Evolutionary conservation across 2,329 filamentous ascomycete genomes (phyloP), one percentile per base, ranked within the genome.

Genomic region (Phaeophleospora eucalypticola): DNA sequence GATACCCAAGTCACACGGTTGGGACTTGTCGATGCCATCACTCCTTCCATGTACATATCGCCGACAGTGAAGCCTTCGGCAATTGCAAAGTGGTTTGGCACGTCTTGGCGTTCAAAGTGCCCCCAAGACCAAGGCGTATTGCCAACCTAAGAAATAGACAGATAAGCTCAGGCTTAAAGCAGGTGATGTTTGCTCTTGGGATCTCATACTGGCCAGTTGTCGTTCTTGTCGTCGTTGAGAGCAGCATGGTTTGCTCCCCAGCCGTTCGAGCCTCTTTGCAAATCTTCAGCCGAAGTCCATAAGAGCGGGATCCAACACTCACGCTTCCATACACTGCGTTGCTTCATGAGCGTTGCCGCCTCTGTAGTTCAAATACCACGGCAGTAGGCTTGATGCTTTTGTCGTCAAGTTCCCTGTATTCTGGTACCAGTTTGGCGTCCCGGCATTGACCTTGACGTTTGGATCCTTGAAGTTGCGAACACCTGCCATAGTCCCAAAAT

Each of bases 291-390:
- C n/a, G n/a, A n/a, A n/a, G n/a, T n/a, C n/a, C n/a, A n/a, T n/a
- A n/a, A n/a, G n/a, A n/a, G n/a, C n/a, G 71, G n/a, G n/a, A n/a
- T n/a, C n/a, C n/a, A n/a, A n/a, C n/a, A n/a, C n/a, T n/a, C n/a
- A n/a, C 61, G 54, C 80, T 74, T 71, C 73, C 80, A 0, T 77
- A 76, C 78, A 80, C 55, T 80, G 78, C 4, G 76, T 79, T 0
- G 76, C 73, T 27, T 77, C 65, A 4, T 62, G 52, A 65, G 69
- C 78, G 33, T 68, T 63, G 2, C 75, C 76, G n/a, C 53, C 53
- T 4, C 73, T 66, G 52, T 79, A 78, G 54, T 78, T 79, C 16
- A 81, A 62, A 53, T 80, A 75, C 72, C 73, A 80, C 0, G 77
- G 77, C 10, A 75, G 67, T 10, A 80, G 64, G 14, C 64, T 68